Conservation (phyloP, 352 stramenopile genomes). For the Globisporangium uncinulatum region DNA sequence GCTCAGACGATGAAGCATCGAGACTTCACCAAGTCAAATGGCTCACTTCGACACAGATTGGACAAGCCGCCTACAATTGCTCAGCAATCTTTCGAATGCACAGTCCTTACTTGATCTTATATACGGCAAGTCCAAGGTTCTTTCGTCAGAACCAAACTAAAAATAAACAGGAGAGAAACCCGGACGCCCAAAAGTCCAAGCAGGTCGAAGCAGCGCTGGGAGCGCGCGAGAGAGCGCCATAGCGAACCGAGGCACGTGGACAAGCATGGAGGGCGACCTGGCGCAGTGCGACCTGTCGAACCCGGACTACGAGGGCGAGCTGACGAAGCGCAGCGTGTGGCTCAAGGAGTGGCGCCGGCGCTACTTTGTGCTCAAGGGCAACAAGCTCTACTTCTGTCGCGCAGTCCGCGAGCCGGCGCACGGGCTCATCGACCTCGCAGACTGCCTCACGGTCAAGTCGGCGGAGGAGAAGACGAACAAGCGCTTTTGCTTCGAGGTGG, state of each 20-base stretch:
- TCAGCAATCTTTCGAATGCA: too few relatives aligned
- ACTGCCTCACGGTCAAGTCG: conserved; percentile 89
- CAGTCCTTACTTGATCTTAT: too few relatives aligned
- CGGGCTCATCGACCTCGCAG: conserved; percentile 85
- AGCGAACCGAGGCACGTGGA: neutral
- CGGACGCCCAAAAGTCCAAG: too few relatives aligned
- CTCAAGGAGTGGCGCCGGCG: conserved; percentile 89
- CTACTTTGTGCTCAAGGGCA: conserved; percentile 81
- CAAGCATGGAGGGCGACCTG: conserved; percentile 28
- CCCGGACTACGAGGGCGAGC: conserved; percentile 82
- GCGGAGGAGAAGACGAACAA: conserved; percentile 92
- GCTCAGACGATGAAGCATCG: too few relatives aligned
- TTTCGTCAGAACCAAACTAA: too few relatives aligned
- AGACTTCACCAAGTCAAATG: too few relatives aligned
- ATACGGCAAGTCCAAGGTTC: too few relatives aligned
- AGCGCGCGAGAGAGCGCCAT: too few relatives aligned
- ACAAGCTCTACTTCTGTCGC: conserved; percentile 75
- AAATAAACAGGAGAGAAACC: too few relatives aligned
- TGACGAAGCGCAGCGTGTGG: conserved; percentile 90
- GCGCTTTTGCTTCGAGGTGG: conserved; percentile 87
- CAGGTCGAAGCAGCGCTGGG: too few relatives aligned
- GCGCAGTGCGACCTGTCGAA: conserved; percentile 71
- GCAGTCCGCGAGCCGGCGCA: conserved; percentile 71
- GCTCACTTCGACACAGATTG: too few relatives aligned
- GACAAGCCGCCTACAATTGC: too few relatives aligned